A percentile compares a stretch with the other conserved stretches of the same genome.
These are phyloP conservation scores for Sophora flavescens DNA, from an alignment of 306 rosid species.

Conservation along the genomic window DNA sequence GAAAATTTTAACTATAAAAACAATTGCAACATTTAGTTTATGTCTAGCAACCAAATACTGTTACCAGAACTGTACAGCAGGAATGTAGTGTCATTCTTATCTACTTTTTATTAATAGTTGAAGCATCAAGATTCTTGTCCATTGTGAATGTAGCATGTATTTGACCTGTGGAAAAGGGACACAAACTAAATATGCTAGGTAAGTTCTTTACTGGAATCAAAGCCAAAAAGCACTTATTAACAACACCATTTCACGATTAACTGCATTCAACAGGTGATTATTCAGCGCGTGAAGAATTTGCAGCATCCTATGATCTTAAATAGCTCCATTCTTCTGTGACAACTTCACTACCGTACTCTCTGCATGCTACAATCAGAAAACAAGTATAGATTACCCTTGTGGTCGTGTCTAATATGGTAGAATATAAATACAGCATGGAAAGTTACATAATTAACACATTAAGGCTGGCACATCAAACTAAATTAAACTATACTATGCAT, in stretches of 20 bases:
- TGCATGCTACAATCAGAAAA: slow-evolving; percentile 26
- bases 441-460: not conserved
- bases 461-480: not conserved
- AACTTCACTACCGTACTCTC: too few species aligned
- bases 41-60: slow-evolving; percentile 18
- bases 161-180: slow-evolving; percentile 16
- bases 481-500: not conserved
- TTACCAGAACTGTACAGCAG: slow-evolving; percentile 24
- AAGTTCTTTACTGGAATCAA: slow-evolving; percentile 26
- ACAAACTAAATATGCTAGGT: slow-evolving; percentile 1
- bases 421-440: not conserved
- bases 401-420: not conserved
- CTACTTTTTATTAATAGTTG: not conserved
- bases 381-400: not conserved
- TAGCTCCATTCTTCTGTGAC: not conserved
- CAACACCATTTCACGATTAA: slow-evolving; percentile 16
- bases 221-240: not conserved
- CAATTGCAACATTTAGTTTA: not conserved
- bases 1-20: slow-evolving; percentile 17
- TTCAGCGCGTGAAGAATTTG: not conserved
- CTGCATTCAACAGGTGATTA: slow-evolving; percentile 4
- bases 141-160: not conserved
- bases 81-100: slow-evolving; percentile 11
- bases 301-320: slow-evolving; percentile 26
- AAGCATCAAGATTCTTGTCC: slow-evolving; percentile 20